These are phyloP conservation scores for Rhytidiadelphus loreus DNA, from an alignment of 225 moss, liverwort and hornwort genomes.

Conservation along the genomic window DNA sequence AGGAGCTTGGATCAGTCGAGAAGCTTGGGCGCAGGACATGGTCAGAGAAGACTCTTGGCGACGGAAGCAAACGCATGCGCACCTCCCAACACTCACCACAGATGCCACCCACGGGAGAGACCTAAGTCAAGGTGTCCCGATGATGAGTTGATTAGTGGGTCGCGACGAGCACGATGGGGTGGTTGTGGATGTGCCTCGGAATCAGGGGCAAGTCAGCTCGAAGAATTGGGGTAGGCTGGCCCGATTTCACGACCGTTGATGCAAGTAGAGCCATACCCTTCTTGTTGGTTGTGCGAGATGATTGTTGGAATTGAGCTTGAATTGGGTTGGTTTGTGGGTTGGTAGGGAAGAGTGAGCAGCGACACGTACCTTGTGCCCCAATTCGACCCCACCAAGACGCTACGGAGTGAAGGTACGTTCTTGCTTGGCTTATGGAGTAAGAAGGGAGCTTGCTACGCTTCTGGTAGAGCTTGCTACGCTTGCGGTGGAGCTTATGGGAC, in stretches of 20 bases:
- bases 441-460: background rate
- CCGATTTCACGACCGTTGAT: background rate
- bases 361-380: slow-evolving; percentile 21
- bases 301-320: background rate
- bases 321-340: background rate
- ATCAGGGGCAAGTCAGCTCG: slow-evolving; percentile 23
- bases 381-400: slow-evolving; percentile 12
- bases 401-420: slow-evolving; percentile 16
- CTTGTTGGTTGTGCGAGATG: background rate
- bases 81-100: background rate
- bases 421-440: background rate
- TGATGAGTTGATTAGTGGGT: background rate
- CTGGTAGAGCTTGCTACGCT: background rate
- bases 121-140: background rate
- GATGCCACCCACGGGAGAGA: background rate
- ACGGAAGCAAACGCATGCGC: background rate
- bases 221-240: slow-evolving; percentile 23
- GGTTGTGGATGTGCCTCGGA: slow-evolving; percentile 38
- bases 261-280: background rate
- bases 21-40: background rate
- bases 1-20: background rate
- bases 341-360: slow-evolving; percentile 30
- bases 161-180: slow-evolving; percentile 15
- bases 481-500: background rate
- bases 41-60: background rate